phyloP scores from a whole-genome alignment of 176 grass and related monocot genomes.

The Poa annua region DNA sequence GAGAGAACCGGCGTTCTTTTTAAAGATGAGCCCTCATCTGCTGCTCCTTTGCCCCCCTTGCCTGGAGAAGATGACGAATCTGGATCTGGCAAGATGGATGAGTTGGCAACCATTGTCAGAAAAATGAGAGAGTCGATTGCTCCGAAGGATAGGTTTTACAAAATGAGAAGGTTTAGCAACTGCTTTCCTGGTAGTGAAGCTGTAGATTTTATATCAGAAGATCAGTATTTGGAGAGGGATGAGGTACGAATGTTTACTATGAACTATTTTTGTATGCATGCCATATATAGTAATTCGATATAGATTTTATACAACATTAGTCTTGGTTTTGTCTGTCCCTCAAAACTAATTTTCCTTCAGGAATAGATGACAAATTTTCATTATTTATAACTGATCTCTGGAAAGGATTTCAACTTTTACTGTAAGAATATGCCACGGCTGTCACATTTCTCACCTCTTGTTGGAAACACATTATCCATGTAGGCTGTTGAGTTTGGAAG shows the following conservation, averaged over 20 bases:
- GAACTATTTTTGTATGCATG: conserved; percentile 25
- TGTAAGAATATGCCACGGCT: not conserved
- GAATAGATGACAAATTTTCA: not conserved
- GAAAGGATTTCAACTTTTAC: conserved; percentile 20
- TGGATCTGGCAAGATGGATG: conserved; percentile 86
- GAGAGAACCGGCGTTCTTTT: conserved; percentile 63
- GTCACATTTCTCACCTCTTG: not conserved
- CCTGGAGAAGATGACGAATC: conserved; percentile 96
- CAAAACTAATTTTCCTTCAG: conserved; percentile 5
- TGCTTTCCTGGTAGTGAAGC: conserved; percentile 92
- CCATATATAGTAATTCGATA: conserved; percentile 21
- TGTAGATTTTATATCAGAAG: conserved; percentile 94
- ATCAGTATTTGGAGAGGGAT: conserved; percentile 90
- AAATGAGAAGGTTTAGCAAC: conserved; percentile 96
- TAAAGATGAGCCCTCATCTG: conserved; percentile 56
- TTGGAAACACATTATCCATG: conserved; percentile 23
- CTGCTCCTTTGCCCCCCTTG: conserved; percentile 75
- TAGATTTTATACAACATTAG: not conserved
- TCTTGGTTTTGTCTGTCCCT: conserved; percentile 20
- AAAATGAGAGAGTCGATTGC: conserved; percentile 88
- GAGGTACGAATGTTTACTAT: conserved; percentile 56
- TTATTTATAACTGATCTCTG: conserved; percentile 21
- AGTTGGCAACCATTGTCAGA: conserved; percentile 79
- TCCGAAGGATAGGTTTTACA: conserved; percentile 91
- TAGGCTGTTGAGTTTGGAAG: conserved; percentile 92